Percentiles rank a stretch among this genome's conserved stretches.
Conservation (phyloP, 371 early-diverging fungal genomes). For the Mortierella sp. region DNA sequence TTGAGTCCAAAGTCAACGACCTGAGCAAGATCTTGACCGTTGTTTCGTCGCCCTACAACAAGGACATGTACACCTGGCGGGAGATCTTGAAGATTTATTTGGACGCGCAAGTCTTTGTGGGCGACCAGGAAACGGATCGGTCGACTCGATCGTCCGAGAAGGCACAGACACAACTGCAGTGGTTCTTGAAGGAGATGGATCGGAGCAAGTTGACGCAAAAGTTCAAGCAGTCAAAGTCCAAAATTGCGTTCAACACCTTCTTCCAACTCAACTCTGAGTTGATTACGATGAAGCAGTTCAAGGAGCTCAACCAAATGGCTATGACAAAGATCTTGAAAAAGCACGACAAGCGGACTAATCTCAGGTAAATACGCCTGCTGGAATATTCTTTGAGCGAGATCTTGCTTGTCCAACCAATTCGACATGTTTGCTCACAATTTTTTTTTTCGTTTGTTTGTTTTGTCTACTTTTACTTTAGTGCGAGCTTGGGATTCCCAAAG, state of each 20-base stretch:
- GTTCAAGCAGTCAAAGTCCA: constrained; percentile 60
- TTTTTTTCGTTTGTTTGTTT: too few species aligned
- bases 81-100: constrained; percentile 78
- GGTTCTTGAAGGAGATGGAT: constrained; percentile 69
- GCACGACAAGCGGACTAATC: constrained; percentile 85
- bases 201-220: constrained; percentile 43
- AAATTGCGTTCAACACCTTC: constrained; percentile 68
- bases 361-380: constrained; percentile 55
- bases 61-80: constrained; percentile 82
- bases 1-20: constrained; percentile 63
- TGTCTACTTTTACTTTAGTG: constrained; percentile 38
- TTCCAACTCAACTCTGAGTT: constrained; percentile 77
- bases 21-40: constrained; percentile 63
- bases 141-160: constrained; percentile 64
- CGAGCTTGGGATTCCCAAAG: constrained; percentile 64
- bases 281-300: constrained; percentile 77
- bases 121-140: constrained; percentile 64
- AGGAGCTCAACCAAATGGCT: constrained; percentile 81
- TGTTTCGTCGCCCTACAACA: constrained; percentile 71
- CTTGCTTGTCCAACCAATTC: neutral
- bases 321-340: constrained; percentile 88
- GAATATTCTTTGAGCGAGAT: neutral
- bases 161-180: constrained; percentile 69
- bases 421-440: neutral
- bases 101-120: constrained; percentile 78